Evolutionary conservation across 202 grass and related monocot species (phyloP).

Genomic region (Saccharum hybrid): DNA sequence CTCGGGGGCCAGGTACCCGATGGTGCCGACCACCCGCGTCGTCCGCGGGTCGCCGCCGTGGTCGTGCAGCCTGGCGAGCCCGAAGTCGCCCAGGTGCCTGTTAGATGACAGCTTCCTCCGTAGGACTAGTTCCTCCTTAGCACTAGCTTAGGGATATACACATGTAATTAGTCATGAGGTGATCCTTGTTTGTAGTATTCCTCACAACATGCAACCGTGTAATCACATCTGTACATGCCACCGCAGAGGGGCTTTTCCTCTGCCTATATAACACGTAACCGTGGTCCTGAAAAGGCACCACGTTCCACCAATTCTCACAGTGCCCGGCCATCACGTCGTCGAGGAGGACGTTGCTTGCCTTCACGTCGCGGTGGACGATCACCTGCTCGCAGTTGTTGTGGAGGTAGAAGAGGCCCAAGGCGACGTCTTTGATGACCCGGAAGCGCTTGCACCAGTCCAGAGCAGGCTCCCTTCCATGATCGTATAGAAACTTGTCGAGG

Average conservation of each 20-base stretch:
- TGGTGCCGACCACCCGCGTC: constrained; percentile 49
- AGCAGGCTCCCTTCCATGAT: neutral
- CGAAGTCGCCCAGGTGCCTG: constrained; percentile 46
- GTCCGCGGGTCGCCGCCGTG: constrained; percentile 42
- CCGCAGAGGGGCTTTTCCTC: too few species aligned
- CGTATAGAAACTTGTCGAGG: neutral
- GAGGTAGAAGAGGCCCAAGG: neutral
- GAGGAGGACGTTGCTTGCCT: neutral
- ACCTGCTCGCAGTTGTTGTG: neutral
- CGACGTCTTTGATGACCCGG: neutral
- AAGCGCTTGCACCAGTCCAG: neutral
- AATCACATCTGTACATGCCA: too few species aligned
- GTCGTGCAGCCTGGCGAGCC: constrained; percentile 48
- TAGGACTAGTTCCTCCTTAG: too few species aligned
- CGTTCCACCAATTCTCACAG: too few species aligned
- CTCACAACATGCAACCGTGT: too few species aligned
- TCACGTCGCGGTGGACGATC: neutral
- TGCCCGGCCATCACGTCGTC: neutral
- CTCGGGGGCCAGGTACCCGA: constrained; percentile 51
- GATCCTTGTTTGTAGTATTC: too few species aligned
- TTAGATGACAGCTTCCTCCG: too few species aligned
- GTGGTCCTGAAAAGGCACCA: too few species aligned
- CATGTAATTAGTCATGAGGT: too few species aligned
- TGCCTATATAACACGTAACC: too few species aligned
- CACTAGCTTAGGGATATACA: too few species aligned